Base-by-base conservation (phyloP, 2,329 filamentous ascomycete genomes). In the Colletotrichum filicis region DNA sequence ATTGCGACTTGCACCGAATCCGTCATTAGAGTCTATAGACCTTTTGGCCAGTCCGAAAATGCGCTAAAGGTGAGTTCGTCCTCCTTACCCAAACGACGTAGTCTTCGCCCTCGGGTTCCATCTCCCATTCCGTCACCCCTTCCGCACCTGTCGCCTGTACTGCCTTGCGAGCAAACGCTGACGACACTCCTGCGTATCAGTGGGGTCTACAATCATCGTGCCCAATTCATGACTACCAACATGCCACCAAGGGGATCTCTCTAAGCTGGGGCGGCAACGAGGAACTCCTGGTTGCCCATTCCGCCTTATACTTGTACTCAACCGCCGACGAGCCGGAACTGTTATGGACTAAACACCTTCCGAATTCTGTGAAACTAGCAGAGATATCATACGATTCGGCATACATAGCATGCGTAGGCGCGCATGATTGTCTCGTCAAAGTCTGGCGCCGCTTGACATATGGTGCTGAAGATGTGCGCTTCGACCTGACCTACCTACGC, bases 381-480 rank as follows among this genome's bases (percentile, higher is more conserved):
- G 86, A 88, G 9, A 91, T 98, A 76, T 98, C 96, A 1, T 94
- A 94, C 75, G 96, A 98, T 81, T 95, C 94, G 14, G 92, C 92
- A 24, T 91, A 97, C 74, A 94, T 98, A 66, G 96, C 95, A 22
- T 95, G 94, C 1, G 90, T 93, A 14, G 93, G 95, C 55, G 86
- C 88, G 62, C 91, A 94, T 79, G 97, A 98, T 81, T 89, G 92
- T 64, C 85, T 98, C 24, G 92, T 97, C 76, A 98, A 99, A 83
- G 90, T 98, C 77, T 99, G 97, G 97, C 91, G 95, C 75, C 90
- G 96, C 66, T 85, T 97, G 28, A 93, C 93, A 9, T 98, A 96
- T 79, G 95, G 95, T 16, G 89, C 91, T 1, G 92, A 95, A 71
- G 93, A 97, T 76, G 93, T 95, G 52, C 89, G 93, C 69, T 98